phyloP scores from a whole-genome alignment of 1,139 yeast species.

The Magnusiomyces sp. region DNA sequence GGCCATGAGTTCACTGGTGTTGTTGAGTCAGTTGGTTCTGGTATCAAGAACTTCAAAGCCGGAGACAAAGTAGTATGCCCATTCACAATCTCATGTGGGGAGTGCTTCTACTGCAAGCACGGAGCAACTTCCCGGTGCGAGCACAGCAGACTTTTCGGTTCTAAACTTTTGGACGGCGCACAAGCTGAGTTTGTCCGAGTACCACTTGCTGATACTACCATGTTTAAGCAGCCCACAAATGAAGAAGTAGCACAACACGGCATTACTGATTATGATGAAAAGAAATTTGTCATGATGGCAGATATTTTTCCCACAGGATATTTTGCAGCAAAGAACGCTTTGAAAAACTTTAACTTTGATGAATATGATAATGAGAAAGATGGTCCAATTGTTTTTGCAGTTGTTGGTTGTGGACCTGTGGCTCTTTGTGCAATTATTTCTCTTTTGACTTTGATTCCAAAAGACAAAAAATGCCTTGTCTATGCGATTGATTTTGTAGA shows the following conservation, averaged over 20 bases:
- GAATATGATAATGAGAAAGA: constrained; percentile 8
- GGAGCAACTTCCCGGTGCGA: constrained; percentile 49
- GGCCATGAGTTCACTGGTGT: constrained; percentile 76
- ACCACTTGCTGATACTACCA: constrained; percentile 48
- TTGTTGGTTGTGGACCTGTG: constrained; percentile 60
- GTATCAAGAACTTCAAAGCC: constrained; percentile 51
- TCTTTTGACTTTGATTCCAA: constrained; percentile 32
- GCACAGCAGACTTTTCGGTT: constrained; percentile 47
- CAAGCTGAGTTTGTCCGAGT: constrained; percentile 54
- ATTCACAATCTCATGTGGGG: constrained; percentile 49
- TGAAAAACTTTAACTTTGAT: constrained; percentile 32
- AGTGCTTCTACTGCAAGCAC: constrained; percentile 46
- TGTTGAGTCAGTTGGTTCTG: constrained; percentile 55
- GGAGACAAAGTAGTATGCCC: constrained; percentile 70
- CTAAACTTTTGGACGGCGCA: constrained; percentile 47
- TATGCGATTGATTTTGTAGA: constrained; percentile 47
- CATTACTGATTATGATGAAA: constrained; percentile 29
- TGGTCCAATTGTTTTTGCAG: constrained; percentile 28
- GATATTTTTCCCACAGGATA: constrained; percentile 63
- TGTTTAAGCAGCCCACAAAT: constrained; percentile 37
- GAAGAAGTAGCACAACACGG: no score
- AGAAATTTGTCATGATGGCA: constrained; percentile 51
- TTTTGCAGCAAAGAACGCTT: constrained; percentile 46
- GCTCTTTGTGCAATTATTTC: constrained; percentile 49
- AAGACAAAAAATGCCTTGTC: constrained; percentile 34